Percentiles rank a stretch among this genome's conserved stretches.
phyloP scores from a whole-genome alignment of 495 filamentous ascomycete genomes.

The Penicillium odoratum region DNA sequence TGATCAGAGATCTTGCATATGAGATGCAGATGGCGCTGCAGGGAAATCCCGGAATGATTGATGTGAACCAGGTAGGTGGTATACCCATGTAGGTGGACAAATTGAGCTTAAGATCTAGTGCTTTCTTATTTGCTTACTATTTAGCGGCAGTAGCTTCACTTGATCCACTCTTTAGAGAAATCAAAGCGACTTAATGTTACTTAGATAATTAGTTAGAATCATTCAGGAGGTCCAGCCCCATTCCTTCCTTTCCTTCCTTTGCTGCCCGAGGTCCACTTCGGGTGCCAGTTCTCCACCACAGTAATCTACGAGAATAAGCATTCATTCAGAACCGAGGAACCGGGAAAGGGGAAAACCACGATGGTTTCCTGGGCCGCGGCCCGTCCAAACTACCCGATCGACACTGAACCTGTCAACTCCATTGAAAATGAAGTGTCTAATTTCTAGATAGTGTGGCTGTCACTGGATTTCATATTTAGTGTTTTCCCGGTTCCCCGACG shows the following conservation, averaged over 20 bases:
- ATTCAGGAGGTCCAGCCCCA: slow-evolving; percentile 7
- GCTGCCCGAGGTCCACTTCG: slow-evolving; percentile 7
- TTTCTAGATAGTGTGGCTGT: not conserved
- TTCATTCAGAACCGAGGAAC: slow-evolving; percentile 18
- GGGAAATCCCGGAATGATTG: slow-evolving; percentile 15
- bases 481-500: slow-evolving; percentile 17
- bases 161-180: not conserved
- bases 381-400: slow-evolving; percentile 3
- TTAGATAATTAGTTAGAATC: not conserved
- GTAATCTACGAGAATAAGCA: slow-evolving; percentile 13
- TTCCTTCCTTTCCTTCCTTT: not conserved
- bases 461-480: not conserved
- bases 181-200: no score
- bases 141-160: not conserved
- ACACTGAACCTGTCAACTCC: slow-evolving; percentile 22
- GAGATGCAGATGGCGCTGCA: slow-evolving; percentile 25
- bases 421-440: not conserved
- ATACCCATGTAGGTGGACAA: not conserved
- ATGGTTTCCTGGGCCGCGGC: slow-evolving; percentile 10
- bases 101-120: not conserved
- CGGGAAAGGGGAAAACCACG: slow-evolving; percentile 20
- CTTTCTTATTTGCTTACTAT: not conserved
- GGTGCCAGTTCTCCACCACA: not conserved
- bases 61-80: not conserved
- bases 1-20: slow-evolving; percentile 29